Percentiles rank a stretch among this genome's conserved stretches.
phyloP scores from a whole-genome alignment of 768 basidiomycete species.

The Coprinopsis cinerea region DNA sequence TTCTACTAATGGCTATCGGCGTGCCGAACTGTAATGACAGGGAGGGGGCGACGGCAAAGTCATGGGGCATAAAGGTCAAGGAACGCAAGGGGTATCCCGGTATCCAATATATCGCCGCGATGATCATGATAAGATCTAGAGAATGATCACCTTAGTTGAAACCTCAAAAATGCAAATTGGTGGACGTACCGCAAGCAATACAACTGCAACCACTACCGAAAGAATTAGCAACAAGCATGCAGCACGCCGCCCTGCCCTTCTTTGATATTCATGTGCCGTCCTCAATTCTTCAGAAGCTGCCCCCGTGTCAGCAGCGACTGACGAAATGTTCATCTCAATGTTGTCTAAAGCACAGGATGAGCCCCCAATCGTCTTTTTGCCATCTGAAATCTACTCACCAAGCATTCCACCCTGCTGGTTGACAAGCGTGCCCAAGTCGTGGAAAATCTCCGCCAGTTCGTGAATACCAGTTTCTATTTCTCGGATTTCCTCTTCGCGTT shows the following conservation, averaged over 20 bases:
- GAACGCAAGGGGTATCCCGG: background rate
- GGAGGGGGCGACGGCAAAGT: background rate
- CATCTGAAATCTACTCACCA: conserved; percentile 46
- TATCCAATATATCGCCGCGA: background rate
- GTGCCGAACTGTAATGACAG: background rate
- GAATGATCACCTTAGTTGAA: too few species aligned
- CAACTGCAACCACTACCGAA: conserved; percentile 79
- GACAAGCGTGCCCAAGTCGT: conserved; percentile 91
- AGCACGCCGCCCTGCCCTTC: conserved; percentile 86
- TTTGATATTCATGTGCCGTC: conserved; percentile 89
- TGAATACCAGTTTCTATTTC: conserved; percentile 97
- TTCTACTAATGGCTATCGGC: too few species aligned
- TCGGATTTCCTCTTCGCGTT: conserved; percentile 90
- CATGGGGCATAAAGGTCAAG: background rate
- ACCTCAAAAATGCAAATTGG: background rate
- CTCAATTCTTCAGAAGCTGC: conserved; percentile 82
- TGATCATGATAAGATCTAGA: conserved; percentile 9
- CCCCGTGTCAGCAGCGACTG: conserved; percentile 75
- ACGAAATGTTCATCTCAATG: conserved; percentile 89
- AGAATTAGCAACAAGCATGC: conserved; percentile 87
- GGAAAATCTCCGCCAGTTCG: conserved; percentile 93
- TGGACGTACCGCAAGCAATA: conserved; percentile 81
- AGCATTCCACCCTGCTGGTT: conserved; percentile 93
- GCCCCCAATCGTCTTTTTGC: background rate
- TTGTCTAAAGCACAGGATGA: conserved; percentile 56